Conservation (phyloP, 768 basidiomycete genomes). For the Leccinum incarnatum region DNA sequence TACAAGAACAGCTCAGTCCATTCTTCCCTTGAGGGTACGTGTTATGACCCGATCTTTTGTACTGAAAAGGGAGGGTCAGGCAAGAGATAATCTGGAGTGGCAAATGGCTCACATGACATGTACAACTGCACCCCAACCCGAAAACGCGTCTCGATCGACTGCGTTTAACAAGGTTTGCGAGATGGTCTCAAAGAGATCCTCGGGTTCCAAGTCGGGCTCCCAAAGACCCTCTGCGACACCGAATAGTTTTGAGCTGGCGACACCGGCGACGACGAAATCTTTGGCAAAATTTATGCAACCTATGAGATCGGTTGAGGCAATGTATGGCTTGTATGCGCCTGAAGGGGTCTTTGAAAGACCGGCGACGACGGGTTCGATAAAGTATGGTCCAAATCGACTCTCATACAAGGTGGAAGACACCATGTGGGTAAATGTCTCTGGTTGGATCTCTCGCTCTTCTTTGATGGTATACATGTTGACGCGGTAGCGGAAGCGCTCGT, state of each 20-base stretch:
- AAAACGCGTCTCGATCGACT: constrained; percentile 93
- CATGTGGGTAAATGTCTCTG: constrained; percentile 93
- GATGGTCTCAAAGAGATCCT: constrained; percentile 98
- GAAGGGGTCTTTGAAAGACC: constrained; percentile 76
- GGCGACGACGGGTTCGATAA: constrained; percentile 94
- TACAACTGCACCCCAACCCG: constrained; percentile 95
- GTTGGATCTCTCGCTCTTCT: constrained; percentile 95
- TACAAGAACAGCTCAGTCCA: constrained; percentile 60
- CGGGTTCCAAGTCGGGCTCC: constrained; percentile 95
- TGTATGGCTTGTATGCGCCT: constrained; percentile 82
- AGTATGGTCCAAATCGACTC: constrained; percentile 93
- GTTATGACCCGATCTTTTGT: constrained; percentile 77
- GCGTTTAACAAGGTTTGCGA: constrained; percentile 94
- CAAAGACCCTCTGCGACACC: constrained; percentile 98
- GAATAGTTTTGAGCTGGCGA: constrained; percentile 87
- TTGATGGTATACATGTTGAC: constrained; percentile 99
- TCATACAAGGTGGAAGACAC: constrained; percentile 96
- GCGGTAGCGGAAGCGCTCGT: constrained; percentile 87
- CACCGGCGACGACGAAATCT: constrained; percentile 96
- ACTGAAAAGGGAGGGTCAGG: constrained; percentile 33
- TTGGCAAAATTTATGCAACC: constrained; percentile 92
- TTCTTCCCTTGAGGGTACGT: constrained; percentile 83
- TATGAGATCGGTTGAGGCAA: constrained; percentile 92
- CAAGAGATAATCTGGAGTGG: constrained; percentile 7
- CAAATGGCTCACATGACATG: constrained; percentile 79